Conservation (phyloP, 345 rosid species). For the Eucalyptus erythrocorys region DNA sequence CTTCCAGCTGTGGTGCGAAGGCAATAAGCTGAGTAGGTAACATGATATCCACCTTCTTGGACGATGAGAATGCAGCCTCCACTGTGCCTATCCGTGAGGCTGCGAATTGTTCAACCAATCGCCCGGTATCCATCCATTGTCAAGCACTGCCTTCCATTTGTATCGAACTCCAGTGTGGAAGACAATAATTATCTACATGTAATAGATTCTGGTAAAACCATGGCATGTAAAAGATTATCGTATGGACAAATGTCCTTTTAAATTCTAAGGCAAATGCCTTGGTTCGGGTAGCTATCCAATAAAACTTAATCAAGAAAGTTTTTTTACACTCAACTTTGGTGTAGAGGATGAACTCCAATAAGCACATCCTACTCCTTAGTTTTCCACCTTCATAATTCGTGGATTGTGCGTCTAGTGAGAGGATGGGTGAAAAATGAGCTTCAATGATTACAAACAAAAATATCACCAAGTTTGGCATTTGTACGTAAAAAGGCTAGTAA, state of each 20-base stretch:
- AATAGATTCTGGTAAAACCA: constrained; percentile 19
- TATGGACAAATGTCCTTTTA: background rate
- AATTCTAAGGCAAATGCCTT: background rate
- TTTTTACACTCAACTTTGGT: background rate
- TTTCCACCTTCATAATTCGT: background rate
- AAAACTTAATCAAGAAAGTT: background rate
- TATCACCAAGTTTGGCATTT: background rate
- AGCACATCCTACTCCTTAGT: background rate
- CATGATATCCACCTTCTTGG: constrained; percentile 82
- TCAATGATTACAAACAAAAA: background rate
- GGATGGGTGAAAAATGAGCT: background rate
- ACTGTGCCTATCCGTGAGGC: constrained; percentile 35
- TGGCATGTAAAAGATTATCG: background rate
- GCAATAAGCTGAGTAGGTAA: constrained; percentile 78
- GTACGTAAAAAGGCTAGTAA: no score
- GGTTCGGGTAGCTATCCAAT: background rate
- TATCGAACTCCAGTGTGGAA: constrained; percentile 48
- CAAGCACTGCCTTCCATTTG: constrained; percentile 77
- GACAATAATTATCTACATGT: constrained; percentile 28
- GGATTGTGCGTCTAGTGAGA: background rate
- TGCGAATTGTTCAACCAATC: constrained; percentile 39
- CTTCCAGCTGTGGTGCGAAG: constrained; percentile 80
- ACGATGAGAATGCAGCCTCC: constrained; percentile 61
- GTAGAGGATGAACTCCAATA: background rate
- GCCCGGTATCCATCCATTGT: constrained; percentile 68